Evolutionary conservation across 1,139 yeast species (phyloP).

Genomic region (Nakaseomyces sp.): DNA sequence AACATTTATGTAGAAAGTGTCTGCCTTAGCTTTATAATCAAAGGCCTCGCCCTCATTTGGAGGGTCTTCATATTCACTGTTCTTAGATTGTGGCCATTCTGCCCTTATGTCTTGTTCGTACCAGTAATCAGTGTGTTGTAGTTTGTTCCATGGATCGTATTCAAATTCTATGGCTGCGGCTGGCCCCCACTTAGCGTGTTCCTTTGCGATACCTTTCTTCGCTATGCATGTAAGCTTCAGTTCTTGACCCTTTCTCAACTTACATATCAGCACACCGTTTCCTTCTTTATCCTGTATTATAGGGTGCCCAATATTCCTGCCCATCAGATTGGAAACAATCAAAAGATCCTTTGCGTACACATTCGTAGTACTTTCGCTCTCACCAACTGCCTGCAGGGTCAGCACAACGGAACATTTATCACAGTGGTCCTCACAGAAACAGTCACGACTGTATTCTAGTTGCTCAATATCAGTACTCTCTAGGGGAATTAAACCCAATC

Average conservation of each 20-base stretch:
- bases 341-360: conserved; percentile 84
- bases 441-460: conserved; percentile 78
- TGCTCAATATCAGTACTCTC: conserved; percentile 77
- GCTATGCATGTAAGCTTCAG: conserved; percentile 85
- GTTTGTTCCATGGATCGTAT: conserved; percentile 98
- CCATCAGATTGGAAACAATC: conserved; percentile 37
- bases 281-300: conserved; percentile 69
- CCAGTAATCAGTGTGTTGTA: conserved; percentile 94
- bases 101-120: conserved; percentile 78
- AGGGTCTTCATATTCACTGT: conserved; percentile 94
- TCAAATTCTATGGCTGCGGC: conserved; percentile 96
- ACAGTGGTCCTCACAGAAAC: conserved; percentile 97
- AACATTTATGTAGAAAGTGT: conserved; percentile 73
- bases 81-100: conserved; percentile 89
- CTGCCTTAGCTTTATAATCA: conserved; percentile 77
- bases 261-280: conserved; percentile 82
- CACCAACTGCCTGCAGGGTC: conserved; percentile 79
- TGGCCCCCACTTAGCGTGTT: conserved; percentile 98
- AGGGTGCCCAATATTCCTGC: conserved; percentile 62
- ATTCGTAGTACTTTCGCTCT: conserved; percentile 77
- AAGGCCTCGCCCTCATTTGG: conserved; percentile 83
- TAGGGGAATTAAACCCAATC: conserved; percentile 85
- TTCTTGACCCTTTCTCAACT: conserved; percentile 88
- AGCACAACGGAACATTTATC: conserved; percentile 87
- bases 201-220: conserved; percentile 95